Conservation (phyloP, 192 early-diverging fungal genomes). For the Backusella parvicylindrica region DNA sequence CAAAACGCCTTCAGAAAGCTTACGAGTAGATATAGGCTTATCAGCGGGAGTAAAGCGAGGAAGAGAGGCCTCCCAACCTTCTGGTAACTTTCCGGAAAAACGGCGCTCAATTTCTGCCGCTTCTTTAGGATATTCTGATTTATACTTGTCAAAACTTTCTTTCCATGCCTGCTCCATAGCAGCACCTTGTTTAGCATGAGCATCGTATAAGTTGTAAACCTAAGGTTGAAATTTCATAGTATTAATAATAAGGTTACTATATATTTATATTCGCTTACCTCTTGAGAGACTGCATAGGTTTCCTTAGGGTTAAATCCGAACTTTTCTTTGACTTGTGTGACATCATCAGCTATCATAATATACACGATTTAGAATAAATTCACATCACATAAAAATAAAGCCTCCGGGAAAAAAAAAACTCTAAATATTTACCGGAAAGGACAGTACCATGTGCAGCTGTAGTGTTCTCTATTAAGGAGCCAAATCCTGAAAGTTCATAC, state of each 20-base stretch:
- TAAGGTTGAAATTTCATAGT: neutral
- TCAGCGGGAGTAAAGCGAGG: slow-evolving; percentile 77
- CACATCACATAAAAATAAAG: neutral
- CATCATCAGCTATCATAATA: slow-evolving; percentile 55
- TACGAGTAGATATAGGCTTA: slow-evolving; percentile 77
- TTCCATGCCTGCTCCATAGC: slow-evolving; percentile 53
- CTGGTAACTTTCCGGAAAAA: slow-evolving; percentile 64
- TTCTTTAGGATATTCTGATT: slow-evolving; percentile 55
- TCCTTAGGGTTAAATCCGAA: slow-evolving; percentile 80
- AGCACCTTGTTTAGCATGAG: neutral
- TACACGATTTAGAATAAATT: neutral
- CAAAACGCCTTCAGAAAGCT: slow-evolving; percentile 78
- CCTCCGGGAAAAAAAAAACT: neutral
- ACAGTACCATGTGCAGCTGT: slow-evolving; percentile 88
- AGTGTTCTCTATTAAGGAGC: slow-evolving; percentile 84
- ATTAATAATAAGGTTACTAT: neutral
- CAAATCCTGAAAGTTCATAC: slow-evolving; percentile 45
- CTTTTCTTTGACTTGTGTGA: slow-evolving; percentile 71
- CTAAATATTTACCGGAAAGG: slow-evolving; percentile 43
- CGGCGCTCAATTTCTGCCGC: slow-evolving; percentile 74
- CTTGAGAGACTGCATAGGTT: slow-evolving; percentile 68
- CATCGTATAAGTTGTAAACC: neutral
- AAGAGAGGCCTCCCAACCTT: slow-evolving; percentile 60
- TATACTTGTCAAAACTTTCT: slow-evolving; percentile 62
- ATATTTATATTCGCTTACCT: neutral